Evolutionary conservation across 2,329 filamentous ascomycete genomes (phyloP), one percentile per base, ranked within the genome.

Genomic region (Talaromyces piceae): DNA sequence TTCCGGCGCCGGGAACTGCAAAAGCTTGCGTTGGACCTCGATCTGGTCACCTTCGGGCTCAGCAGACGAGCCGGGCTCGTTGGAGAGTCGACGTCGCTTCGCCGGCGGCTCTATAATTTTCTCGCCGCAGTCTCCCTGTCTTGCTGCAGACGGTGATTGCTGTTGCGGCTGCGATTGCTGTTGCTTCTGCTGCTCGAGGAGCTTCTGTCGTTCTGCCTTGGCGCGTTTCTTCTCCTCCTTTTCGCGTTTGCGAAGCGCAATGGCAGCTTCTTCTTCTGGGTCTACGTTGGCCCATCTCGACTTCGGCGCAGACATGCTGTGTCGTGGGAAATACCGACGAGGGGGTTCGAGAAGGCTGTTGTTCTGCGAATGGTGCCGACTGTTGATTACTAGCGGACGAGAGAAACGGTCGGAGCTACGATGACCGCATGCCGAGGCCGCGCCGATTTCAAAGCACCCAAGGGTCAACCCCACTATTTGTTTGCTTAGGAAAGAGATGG

Each of bases 211-310:
- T 64, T 91, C 86, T 25, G 83, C 85, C 69, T 93, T 96, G 47
- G 82, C 73, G 46, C 87, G 84, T 70, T 87, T 89, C 77, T 93
- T 95, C 62, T 90, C 86, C 70, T 95, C 89, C 71, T 91, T 96
- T 66, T 93, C 88, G 56, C 77, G 80, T 69, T 86, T 91, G 50
- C 83, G 77, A 63, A 83, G 82, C 18, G 83, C 83, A 54, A 70
- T 50, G 45, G 88, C 84, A 39, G 85, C 77, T 41, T 82, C 87
- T 20, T 82, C 82, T 66, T 96, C 90, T 59, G 90, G 88, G 60
- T 88, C 87, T 43, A 86, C 83, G 63, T 90, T 81, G 57, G 87
- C 88, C 93, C 93, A 98, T 69, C 91, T 83, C 47, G 91, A 96
- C 65, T 81, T 83, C 49, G 71, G 78, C 62, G 74, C 74, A 45